phyloP scores from a whole-genome alignment of 345 rosid species.

The Passiflora organensis region DNA sequence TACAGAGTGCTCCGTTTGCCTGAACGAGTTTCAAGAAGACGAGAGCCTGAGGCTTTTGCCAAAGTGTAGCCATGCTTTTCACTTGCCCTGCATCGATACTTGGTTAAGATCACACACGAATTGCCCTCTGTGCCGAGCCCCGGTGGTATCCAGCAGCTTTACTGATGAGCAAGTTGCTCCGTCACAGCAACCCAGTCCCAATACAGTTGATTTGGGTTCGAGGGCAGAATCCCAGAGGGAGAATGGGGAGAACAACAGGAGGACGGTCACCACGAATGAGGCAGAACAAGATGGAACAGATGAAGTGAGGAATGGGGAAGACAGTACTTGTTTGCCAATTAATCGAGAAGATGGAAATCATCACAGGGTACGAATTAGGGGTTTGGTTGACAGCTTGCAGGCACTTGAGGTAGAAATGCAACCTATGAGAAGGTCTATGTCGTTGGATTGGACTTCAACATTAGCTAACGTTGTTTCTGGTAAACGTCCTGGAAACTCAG shows the following conservation, averaged over 20 bases:
- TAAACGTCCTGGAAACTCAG: slow-evolving; percentile 8
- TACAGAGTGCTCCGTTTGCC: slow-evolving; percentile 84
- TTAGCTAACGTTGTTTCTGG: slow-evolving; percentile 9
- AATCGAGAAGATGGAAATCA: slow-evolving; percentile 5
- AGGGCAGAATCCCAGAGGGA: slow-evolving; percentile 12
- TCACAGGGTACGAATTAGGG: slow-evolving; percentile 26
- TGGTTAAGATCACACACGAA: slow-evolving; percentile 77
- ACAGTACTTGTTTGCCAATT: neutral
- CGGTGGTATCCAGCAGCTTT: slow-evolving; percentile 26
- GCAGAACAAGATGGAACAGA: slow-evolving; percentile 16
- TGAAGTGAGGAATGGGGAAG: slow-evolving; percentile 13
- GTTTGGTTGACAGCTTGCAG: slow-evolving; percentile 11
- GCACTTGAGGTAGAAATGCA: slow-evolving; percentile 17
- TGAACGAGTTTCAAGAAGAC: slow-evolving; percentile 60
- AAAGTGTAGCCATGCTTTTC: slow-evolving; percentile 83
- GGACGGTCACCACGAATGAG: neutral
- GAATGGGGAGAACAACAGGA: slow-evolving; percentile 15
- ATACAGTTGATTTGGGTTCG: slow-evolving; percentile 17
- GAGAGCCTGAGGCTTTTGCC: slow-evolving; percentile 64
- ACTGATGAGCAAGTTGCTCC: slow-evolving; percentile 6
- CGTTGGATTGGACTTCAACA: slow-evolving; percentile 28
- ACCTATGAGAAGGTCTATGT: slow-evolving; percentile 47
- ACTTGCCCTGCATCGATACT: slow-evolving; percentile 66
- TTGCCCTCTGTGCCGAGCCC: slow-evolving; percentile 81
- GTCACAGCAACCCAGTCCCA: slow-evolving; percentile 4